These are phyloP conservation scores for Yarrowia sp. DNA, from an alignment of 805 yeast genomes.

Conservation along the genomic window DNA sequence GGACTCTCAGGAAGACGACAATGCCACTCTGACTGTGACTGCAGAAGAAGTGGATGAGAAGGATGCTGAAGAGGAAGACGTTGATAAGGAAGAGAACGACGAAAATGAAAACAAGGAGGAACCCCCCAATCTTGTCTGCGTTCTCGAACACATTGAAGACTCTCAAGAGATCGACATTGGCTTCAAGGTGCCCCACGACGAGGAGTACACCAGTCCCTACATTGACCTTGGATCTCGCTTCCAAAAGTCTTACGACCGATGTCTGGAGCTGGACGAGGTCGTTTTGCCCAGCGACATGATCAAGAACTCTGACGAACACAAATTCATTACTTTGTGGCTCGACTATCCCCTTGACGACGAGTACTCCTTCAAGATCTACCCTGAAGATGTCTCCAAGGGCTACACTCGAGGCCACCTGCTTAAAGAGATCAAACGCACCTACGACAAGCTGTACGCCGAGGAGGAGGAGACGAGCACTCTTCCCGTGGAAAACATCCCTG, in stretches of 20 bases:
- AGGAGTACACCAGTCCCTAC: constrained; percentile 3
- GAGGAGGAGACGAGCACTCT: constrained; percentile 8
- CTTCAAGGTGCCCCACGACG: not conserved
- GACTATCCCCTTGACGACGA: constrained; percentile 23
- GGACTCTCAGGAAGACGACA: not conserved
- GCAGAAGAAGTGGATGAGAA: not conserved
- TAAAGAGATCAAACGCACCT: not conserved
- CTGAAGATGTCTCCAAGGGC: constrained; percentile 4
- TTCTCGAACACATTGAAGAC: too few relatives aligned
- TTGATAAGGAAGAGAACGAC: not conserved
- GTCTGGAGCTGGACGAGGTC: not conserved
- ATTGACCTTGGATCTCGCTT: not conserved
- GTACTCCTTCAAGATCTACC: constrained; percentile 18
- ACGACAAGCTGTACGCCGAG: constrained; percentile 4
- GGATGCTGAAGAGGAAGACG: not conserved
- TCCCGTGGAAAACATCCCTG: constrained; percentile 10
- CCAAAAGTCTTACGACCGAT: not conserved
- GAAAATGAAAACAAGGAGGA: not conserved
- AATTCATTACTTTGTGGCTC: not conserved
- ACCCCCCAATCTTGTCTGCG: too few relatives aligned
- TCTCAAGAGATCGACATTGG: not conserved
- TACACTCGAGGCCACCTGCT: constrained; percentile 1
- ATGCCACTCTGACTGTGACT: too few relatives aligned
- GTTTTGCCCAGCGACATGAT: not conserved
- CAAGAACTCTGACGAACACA: not conserved